Evolutionary conservation across 495 filamentous ascomycete genomes (phyloP), one percentile per base, ranked within the genome.

Genomic region (Trichoderma parareesei): DNA sequence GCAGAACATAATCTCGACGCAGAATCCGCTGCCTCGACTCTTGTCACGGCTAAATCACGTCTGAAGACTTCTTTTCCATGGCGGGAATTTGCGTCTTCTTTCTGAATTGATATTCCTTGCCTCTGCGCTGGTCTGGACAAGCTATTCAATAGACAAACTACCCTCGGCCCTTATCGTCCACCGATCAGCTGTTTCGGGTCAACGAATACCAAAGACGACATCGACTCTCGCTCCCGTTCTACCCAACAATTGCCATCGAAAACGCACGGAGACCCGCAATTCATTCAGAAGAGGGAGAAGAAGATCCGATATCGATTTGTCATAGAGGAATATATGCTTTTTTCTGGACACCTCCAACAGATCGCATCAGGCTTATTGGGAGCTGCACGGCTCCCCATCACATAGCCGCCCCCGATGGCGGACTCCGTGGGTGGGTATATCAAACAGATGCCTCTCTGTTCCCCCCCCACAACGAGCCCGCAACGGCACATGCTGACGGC

Each of bases 361-460:
- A 37, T 37, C 37, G 53, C 53, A 35, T 57, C 53, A 57, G 27
- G 20, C 27, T n/a, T 27, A 27, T 57, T 57, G 27, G 53, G 53
- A 57, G 53, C 53, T 35, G 53, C 53, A 37, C 10, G 53, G 53
- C 53, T 57, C 53, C 53, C 53, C 20, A 27, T 35, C 53, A 57
- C 53, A 57, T 57, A 57, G 53, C 53, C 53, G 41, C 41, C 61
- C 61, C 41, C 61, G 60, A 82, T 82, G 79, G 78, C 79, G 62
- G 79, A 82, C 69, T 82, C 79, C 53, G 79, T 82, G 65, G 79
- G 79, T 81, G 72, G 67, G 77, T 73, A 55, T 35, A 10, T 16
- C 66, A 48, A 11, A 43, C 59, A 65, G 69, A 65, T 71, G 68
- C 60, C 68, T 66, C 68, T 66, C 38, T 44, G 61, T n/a, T 53